Base-by-base conservation (phyloP, 1,284 basidiomycete species). In the Phellinidium pouzarii region DNA sequence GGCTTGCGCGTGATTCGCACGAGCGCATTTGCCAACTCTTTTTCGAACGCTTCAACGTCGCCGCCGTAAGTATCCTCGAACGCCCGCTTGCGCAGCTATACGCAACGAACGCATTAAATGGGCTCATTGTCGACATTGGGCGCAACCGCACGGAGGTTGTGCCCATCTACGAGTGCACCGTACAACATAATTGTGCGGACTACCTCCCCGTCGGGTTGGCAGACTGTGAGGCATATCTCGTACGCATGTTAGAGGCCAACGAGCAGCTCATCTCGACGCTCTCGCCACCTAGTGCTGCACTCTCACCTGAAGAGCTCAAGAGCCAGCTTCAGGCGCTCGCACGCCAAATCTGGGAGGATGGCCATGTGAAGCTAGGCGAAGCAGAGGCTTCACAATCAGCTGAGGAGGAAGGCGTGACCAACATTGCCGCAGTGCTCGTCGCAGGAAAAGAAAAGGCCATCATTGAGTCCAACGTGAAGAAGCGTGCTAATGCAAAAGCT, bases 11-110 rank as follows among this genome's bases (percentile, higher is more conserved):
- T 49, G 74, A 78, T 50, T 77, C 81, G 4, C 79, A 86, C 64
- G 91, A 95, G 63, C 76, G 75, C 44, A 76, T 87, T 63, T 87
- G 87, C 59, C 91, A 91, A 64, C 76, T 94, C 53, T 93, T 96
- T 66, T 99, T 98, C 64, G 94, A 98, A 66, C 80, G 85, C n/a
- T 91, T 97, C 77, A 96, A 97, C 65, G 84, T 87, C 41, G 89
- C 95, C 3, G 88, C 84, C 25, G 82, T 97, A 59, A 80, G 82
- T 41, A 75, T 96, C 59, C 75, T 95, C 40, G 89, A 95, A 57
- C 82, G 91, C 1, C 86, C 94, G 4, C 79, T 95, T 62, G 81
- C 88, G 3, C 86, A 91, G 56, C 74, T 93, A 52, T 96, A 87
- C 68, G 85, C 91, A 19, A 82, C 83, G n/a, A 87, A 87, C 59